phyloP scores from a whole-genome alignment of 202 grass and related monocot genomes.

The Bolboschoenoplectus hybrid region DNA sequence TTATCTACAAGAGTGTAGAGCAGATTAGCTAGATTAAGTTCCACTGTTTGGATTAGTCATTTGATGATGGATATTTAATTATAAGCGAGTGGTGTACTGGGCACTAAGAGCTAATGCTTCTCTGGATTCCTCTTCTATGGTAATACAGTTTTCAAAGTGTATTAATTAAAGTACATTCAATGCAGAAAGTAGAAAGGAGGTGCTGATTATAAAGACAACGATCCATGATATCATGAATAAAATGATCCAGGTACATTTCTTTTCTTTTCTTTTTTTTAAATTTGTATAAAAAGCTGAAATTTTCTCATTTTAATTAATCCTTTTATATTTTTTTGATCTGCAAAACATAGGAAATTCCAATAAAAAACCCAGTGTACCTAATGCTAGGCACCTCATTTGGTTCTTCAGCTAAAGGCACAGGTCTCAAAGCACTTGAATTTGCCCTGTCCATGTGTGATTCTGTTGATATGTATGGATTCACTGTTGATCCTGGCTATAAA shows the following conservation, averaged over 20 bases:
- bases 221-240: constrained; percentile 97
- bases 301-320: constrained; percentile 28
- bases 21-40: neutral
- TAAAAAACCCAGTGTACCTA: constrained; percentile 82
- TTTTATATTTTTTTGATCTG: constrained; percentile 40
- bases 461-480: constrained; percentile 99
- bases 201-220: constrained; percentile 86
- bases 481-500: constrained; percentile 97
- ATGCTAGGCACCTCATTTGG: constrained; percentile 92
- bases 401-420: constrained; percentile 96
- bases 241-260: constrained; percentile 80
- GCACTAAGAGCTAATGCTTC: neutral
- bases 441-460: constrained; percentile 85
- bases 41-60: constrained; percentile 1
- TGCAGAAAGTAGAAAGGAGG: constrained; percentile 91
- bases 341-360: constrained; percentile 78
- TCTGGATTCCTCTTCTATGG: neutral
- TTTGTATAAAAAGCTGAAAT: constrained; percentile 29
- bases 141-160: neutral
- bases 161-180: constrained; percentile 9
- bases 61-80: neutral
- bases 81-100: neutral
- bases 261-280: constrained; percentile 12
- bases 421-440: constrained; percentile 96
- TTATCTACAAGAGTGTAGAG: constrained; percentile 16